Base-by-base conservation (phyloP, 345 rosid species). In the Linum trigynum region DNA sequence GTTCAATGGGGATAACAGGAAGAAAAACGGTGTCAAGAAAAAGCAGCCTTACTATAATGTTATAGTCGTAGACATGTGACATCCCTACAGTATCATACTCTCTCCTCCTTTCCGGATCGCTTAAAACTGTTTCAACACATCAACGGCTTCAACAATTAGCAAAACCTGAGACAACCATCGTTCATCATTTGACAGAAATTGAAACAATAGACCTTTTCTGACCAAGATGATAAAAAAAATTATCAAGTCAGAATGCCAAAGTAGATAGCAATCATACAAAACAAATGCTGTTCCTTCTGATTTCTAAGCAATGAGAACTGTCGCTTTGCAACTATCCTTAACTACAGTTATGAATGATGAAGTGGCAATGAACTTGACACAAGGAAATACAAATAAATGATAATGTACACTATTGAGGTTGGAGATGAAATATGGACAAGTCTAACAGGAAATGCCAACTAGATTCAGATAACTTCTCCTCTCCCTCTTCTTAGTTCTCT, bases 51-150 rank as follows among this genome's bases (percentile, higher is more conserved):
- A 80, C 78, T 63, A 83, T 78, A 72, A 81, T 69, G 71, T 86
- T 79, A 65, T 72, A 80, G 74, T 88, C 88, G 62, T 86, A 71
- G 48, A 80, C 69, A 63, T 81, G 78, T 65, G 69, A 62, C 90
- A 83, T 81, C 81, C 91, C 87, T 9, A 78, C 79, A 59, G 65
- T 75, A 74, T 92, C 96, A 57, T 88, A 92, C 73, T 90, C 98
- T 63, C 67, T 78, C 82, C 94, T 84, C 51, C 82, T 75, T 56
- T 62, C 71, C 2, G 98, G 91, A 77, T 92, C 85, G 7, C 87
- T 84, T 59, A 92, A 77, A 56, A 92, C 97, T 92, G 94, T 71
- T 45, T 39, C 74, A 62, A 2, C 59, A 67, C 60, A 45, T 10
- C 5, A 65, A 42, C 58, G 57, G 12, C 66, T 53, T 64, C 59